Percentiles rank a stretch among this genome's conserved stretches.
These are phyloP conservation scores for Moesziomyces aphidis DNA, from an alignment of 1,284 basidiomycete species.

Conservation along the genomic window DNA sequence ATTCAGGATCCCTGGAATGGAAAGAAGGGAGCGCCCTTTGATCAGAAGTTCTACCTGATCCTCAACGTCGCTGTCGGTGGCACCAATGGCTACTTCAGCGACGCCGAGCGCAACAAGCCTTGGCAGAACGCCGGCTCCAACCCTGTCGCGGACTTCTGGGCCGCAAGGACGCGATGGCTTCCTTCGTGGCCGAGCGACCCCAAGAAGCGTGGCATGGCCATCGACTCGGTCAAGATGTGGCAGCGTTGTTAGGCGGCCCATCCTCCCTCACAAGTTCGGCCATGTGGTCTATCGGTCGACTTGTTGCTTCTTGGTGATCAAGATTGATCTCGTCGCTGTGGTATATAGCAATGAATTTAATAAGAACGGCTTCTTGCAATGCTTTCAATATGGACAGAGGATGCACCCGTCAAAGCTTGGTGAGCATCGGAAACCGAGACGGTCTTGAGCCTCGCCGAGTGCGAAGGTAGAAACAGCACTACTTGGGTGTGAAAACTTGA, in stretches of 20 bases:
- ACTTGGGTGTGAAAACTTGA: too few species aligned
- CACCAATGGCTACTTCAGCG: conserved; percentile 77
- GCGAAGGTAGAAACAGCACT: too few species aligned
- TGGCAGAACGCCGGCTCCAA: conserved; percentile 30
- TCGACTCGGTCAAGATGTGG: conserved; percentile 82
- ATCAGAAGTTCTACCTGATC: conserved; percentile 86
- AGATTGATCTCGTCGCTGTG: neutral
- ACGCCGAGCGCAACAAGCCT: conserved; percentile 75
- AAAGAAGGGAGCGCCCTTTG: conserved; percentile 80
- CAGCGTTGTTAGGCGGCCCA: conserved; percentile 54
- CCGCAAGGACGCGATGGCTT: conserved; percentile 64
- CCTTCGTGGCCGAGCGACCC: conserved; percentile 45
- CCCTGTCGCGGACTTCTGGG: conserved; percentile 71
- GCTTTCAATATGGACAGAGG: too few species aligned
- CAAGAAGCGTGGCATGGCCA: conserved; percentile 75
- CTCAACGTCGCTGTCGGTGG: conserved; percentile 83
- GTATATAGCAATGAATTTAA: too few species aligned
- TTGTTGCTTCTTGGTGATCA: neutral
- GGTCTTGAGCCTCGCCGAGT: too few species aligned
- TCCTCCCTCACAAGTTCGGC: neutral
- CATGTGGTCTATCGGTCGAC: conserved; percentile 9
- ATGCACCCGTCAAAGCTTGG: too few species aligned
- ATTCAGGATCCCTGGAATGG: conserved; percentile 71
- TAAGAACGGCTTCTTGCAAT: too few species aligned
- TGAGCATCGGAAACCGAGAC: too few species aligned